Evolutionary conservation across 495 filamentous ascomycete genomes (phyloP), one percentile per base, ranked within the genome.

Genomic region (Aspergillus panamensis): DNA sequence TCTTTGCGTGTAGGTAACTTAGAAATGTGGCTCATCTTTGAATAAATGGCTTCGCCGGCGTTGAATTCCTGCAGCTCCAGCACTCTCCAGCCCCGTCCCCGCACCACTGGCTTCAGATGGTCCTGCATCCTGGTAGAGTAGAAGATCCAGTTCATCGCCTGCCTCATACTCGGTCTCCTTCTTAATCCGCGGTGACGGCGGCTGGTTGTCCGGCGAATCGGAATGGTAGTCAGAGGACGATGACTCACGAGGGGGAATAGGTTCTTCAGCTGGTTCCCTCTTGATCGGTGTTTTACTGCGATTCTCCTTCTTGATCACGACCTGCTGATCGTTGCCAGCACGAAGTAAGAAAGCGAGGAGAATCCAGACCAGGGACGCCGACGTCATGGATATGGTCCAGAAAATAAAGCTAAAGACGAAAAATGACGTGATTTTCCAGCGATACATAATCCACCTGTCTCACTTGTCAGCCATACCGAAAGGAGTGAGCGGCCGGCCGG

Each of bases 391-490:
- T 2, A 81, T 74, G 8, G 66, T 69, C 92, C 91, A 97, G 69
- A 97, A 96, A 25, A 81, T 44, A 3, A 66, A 72, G 4, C 83
- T 88, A 53, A 87, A 87, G 2, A 88, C 60, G 0, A 88, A 39
- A 59, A 91, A 90, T 10, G 84, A 83, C 1, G 84, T 67, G 30
- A 92, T 57, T 35, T 86, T 84, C 73, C 90, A 86, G 20, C 87
- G 82, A 59, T 90, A 92, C 89, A 98, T 96, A 29, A 90, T 64
- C 87, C 89, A 92, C 55, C 87, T 81, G 51, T 48, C 8, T 53
- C 12, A 32, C 40, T 17, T 48, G 45, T 60, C 43, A 63, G 55
- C 17, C 12, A n/a, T 17, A 16, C 14, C 17, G 35, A 7, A 51
- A 37, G 30, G 17, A 21, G 17, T 50, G 14, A n/a, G 20, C 30